Evolutionary conservation across 2,329 filamentous ascomycete genomes (phyloP).

Genomic region (Berkeleyomyces basicola): DNA sequence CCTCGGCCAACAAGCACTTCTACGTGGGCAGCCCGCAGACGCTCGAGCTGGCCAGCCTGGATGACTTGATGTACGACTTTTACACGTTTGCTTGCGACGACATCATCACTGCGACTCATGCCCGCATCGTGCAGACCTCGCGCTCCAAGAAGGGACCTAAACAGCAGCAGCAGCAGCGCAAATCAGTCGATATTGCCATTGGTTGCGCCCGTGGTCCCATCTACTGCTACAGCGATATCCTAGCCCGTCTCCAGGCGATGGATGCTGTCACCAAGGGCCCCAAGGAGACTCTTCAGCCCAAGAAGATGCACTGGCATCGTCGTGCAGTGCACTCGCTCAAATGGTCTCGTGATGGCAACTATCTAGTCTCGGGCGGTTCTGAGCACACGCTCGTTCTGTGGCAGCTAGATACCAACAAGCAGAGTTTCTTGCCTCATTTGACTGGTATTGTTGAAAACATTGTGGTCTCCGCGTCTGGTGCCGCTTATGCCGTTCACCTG

Average conservation of each 20-base stretch:
- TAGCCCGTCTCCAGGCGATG: conserved; percentile 37
- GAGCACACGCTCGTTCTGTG: conserved; percentile 83
- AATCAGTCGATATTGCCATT: conserved; percentile 53
- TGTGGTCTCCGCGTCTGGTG: conserved; percentile 60
- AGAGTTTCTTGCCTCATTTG: conserved; percentile 78
- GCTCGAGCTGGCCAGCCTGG: conserved; percentile 16
- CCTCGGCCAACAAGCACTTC: conserved; percentile 22
- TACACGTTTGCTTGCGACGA: conserved; percentile 43
- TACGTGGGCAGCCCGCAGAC: conserved; percentile 21
- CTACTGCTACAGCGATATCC: conserved; percentile 62
- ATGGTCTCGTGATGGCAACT: conserved; percentile 93
- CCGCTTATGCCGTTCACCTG: conserved; percentile 68
- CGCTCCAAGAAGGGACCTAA: conserved; percentile 15
- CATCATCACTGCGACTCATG: conserved; percentile 49
- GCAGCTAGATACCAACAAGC: conserved; percentile 77
- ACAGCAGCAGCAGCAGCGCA: conserved; percentile 5
- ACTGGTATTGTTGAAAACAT: conserved; percentile 72
- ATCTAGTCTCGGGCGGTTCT: conserved; percentile 79
- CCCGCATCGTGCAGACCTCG: conserved; percentile 26
- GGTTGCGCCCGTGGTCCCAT: conserved; percentile 65
- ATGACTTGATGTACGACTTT: conserved; percentile 23
- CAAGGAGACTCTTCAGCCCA: conserved; percentile 36
- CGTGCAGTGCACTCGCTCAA: conserved; percentile 68
- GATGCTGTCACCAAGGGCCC: conserved; percentile 22
- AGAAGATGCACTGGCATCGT: conserved; percentile 82